Base-by-base conservation (phyloP, 345 rosid species). In the Laguncularia racemosa region DNA sequence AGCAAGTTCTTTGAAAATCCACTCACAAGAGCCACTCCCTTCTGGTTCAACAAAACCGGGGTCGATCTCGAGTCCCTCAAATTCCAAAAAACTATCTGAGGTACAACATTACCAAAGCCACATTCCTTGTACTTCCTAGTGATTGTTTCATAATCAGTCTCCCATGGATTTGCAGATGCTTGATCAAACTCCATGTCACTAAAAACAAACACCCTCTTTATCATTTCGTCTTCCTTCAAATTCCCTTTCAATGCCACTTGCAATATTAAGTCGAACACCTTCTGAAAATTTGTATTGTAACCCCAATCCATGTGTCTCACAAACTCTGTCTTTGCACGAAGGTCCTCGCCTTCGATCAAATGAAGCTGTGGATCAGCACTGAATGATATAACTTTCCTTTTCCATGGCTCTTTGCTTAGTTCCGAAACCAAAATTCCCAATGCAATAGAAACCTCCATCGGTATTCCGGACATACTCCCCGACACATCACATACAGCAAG, bases 61-160 rank as follows among this genome's bases (percentile, higher is more conserved):
- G 83, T 81, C 0, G 84, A 65, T 13, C 14, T 67, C 0, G 85
- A 83, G 13, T 75, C 52, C 60, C 89, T 77, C 71, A 82, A 48
- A 58, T 84, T 84, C 95, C 91, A 86, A 44, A 84, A 86, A 73
- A 84, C 83, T 0, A 71, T 75, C 58, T 84, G 71, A 16, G 87
- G 91, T 12, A 82, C 71, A 3, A 8, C 83, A 0, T 60, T 61
- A 0, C 82, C 76, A 28, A 80, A 84, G 14, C 91, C 89, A 21
- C 67, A 71, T 61, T 75, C 60, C 12, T 18, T 40, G 10, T 28
- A 80, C 58, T 84, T 89, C 58, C 59, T 82, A 56, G 0, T 57
- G 8, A 83, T 83, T 14, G 44, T 63, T 19, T 78, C 51, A 20
- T 81, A 61, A 56, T 85, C 78, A 0, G 84, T 81, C 52, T 79